Conservation (phyloP, 1,139 yeast species). For the Candida albicans region DNA sequence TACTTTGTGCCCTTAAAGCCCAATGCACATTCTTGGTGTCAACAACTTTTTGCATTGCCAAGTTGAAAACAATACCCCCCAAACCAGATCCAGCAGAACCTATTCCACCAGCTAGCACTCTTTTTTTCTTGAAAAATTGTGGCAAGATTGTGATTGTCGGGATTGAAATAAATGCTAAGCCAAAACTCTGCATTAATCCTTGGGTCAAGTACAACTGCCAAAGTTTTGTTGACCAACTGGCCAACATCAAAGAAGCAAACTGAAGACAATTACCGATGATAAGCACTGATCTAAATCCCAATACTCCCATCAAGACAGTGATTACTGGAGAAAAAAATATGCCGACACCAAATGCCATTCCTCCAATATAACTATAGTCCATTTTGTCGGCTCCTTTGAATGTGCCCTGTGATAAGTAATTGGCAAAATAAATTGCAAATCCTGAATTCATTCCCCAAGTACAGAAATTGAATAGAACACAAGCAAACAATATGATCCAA, state of each 20-base stretch:
- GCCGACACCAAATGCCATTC: constrained; percentile 38
- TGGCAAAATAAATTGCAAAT: constrained; percentile 52
- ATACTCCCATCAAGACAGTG: constrained; percentile 36
- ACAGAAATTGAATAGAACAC: constrained; percentile 41
- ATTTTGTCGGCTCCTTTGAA: constrained; percentile 42
- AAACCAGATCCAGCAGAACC: constrained; percentile 61
- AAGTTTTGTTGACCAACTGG: constrained; percentile 49
- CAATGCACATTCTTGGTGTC: constrained; percentile 28
- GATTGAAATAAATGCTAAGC: constrained; percentile 46
- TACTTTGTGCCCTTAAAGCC: constrained; percentile 40
- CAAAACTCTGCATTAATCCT: constrained; percentile 52
- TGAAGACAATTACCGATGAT: constrained; percentile 49
- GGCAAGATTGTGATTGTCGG: constrained; percentile 44
- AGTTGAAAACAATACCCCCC: constrained; percentile 56
- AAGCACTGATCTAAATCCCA: constrained; percentile 41
- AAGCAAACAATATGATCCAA: constrained; percentile 45
- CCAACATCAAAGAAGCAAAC: constrained; percentile 51
- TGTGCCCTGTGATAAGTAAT: constrained; percentile 36
- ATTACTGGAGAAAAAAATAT: constrained; percentile 38
- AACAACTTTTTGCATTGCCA: constrained; percentile 39
- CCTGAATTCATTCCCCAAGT: constrained; percentile 59
- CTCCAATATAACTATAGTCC: constrained; percentile 44
- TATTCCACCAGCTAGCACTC: constrained; percentile 59
- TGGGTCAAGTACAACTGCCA: constrained; percentile 57
- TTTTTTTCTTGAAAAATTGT: constrained; percentile 54